Evolutionary conservation across 2,329 filamentous ascomycete genomes (phyloP).

Genomic region (Stachybotrys elegans): DNA sequence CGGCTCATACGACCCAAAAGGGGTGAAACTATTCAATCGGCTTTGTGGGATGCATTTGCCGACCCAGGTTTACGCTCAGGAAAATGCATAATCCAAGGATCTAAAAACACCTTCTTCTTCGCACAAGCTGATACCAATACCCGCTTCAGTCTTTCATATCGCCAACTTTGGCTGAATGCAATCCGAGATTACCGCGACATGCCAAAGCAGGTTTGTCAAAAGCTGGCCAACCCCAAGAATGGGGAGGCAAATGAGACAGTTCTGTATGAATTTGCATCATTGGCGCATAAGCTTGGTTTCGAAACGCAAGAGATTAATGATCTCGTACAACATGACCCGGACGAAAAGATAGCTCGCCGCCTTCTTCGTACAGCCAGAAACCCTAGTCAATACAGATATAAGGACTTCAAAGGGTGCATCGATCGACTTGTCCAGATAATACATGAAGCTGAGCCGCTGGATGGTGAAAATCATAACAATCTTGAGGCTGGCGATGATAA

Average conservation of each 20-base stretch:
- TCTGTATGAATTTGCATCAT: constrained; percentile 6
- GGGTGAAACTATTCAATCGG: constrained; percentile 3
- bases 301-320: constrained; percentile 8
- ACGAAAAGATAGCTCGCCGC: constrained; percentile 5
- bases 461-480: background rate
- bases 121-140: constrained; percentile 1
- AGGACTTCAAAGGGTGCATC: constrained; percentile 2
- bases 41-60: constrained; percentile 2
- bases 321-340: constrained; percentile 3
- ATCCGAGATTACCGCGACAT: constrained; percentile 8
- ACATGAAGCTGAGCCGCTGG: background rate
- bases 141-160: constrained; percentile 8
- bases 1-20: constrained; percentile 3
- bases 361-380: constrained; percentile 5
- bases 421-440: background rate
- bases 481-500: background rate
- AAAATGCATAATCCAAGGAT: constrained; percentile 7
- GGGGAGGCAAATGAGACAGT: constrained; percentile 6
- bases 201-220: constrained; percentile 5
- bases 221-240: constrained; percentile 2
- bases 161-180: constrained; percentile 8
- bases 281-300: constrained; percentile 8
- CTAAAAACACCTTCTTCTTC: constrained; percentile 1
- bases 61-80: background rate
- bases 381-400: constrained; percentile 3